Base-by-base conservation (phyloP, 257 asterid species). In the Solanum pinnatisectum region DNA sequence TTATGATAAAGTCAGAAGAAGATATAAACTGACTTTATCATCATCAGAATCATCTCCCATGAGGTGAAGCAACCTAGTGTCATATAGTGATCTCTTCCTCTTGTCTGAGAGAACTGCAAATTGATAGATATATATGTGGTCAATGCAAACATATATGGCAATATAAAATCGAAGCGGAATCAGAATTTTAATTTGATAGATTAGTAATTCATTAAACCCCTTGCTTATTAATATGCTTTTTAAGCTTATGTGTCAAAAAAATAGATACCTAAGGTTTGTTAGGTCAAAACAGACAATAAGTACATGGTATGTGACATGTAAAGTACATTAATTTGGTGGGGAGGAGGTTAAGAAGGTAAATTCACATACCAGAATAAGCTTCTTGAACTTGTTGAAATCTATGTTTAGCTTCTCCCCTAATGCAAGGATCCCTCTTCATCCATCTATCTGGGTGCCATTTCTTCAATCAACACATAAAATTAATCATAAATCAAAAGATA, bases 381-480 rank as follows among this genome's bases (percentile, higher is more conserved):
- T 93, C 92, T 77, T 93, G 94, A 78, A 92, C 87, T 73, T 90
- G 89, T 81, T 91, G 93, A 87, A 92, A 93, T 60, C 86, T 89
- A n/a, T 18, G 85, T 14, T 91, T 92, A 14, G 93, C 92, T 68
- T 92, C 92, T 39, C 89, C 91, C 7, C 87, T 87, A 25, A 85
- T 63, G 42, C 63, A 10, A 44, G 91, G 86, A 59, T 91, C 89
- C 88, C 30, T 89, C 87, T 84, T 89, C 84, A 65, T 88, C 90
- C 94, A 88, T 76, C 90, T 89, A 83, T 93, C 95, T 4, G 94
- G 93, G 83, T 93, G 92, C 95, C 92, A 91, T 89, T 92, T 90
- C 94, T 91, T n/a, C 33, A 72, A 73, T 52, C 78, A 88, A 88
- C 20, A 78, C 12, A 14, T 2, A 60, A 23, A 65, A n/a, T 11